Base-by-base conservation (phyloP, 192 early-diverging fungal species). In the Coemansia aciculifera region DNA sequence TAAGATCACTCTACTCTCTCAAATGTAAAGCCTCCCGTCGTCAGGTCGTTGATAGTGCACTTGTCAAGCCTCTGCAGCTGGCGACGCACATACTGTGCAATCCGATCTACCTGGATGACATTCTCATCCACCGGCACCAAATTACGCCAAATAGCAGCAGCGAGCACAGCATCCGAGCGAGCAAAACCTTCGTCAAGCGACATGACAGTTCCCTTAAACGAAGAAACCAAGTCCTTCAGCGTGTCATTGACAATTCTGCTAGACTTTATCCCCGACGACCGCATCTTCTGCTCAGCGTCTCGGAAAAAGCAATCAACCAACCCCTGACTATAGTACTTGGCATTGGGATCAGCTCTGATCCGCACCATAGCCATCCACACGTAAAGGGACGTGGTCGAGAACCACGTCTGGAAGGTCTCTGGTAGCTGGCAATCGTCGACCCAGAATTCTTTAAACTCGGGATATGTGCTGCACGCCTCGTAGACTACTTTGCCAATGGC, bases 371-470 rank as follows among this genome's bases (percentile, higher is more conserved):
- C 79, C 88, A 98, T 89, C 97, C 97, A 98, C 5, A 96, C 87
- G 67, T 98, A 95, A 62, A 98, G 80, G 31, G 93, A 87, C 0
- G 92, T 94, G 27, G 95, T 86, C 21, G 87, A 86, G 64, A 95
- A 98, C 97, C 97, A 98, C 1, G 95, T 93, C 77, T 97, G 94
- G 69, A 95, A 95, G 64, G 92, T 94, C 60, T 95, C 90, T 5
- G 90, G 91, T 37, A 96, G 77, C 37, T 86, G 84, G 71, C 77
- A 75, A 49, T 76, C 71, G 43, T 69, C 61, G 10, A 85, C 44
- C 73, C 76, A 85, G 44, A 85, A 85, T 34, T 67, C 70, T 3
- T 69, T 62, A 62, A 62, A 80, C 34, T 72, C 72, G 8, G 78
- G 78, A 37, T 74, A 74, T 11, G 65, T 37, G 63, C 68, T 74